Conservation (phyloP, 768 basidiomycete genomes). For the Myochromella boudieri region DNA sequence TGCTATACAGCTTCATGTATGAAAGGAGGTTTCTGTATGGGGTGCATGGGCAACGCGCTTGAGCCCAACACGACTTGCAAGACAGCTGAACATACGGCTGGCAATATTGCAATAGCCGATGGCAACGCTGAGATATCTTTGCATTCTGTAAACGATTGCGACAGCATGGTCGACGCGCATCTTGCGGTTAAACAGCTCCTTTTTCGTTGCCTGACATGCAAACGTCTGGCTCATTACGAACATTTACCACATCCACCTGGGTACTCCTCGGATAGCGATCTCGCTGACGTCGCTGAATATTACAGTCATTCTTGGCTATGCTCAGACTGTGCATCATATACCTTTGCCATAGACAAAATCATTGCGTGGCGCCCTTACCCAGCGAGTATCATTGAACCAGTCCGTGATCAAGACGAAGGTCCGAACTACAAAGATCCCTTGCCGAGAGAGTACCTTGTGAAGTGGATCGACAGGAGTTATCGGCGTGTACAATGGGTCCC, state of each 20-base stretch:
- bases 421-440: conserved; percentile 58
- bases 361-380: conserved; percentile 91
- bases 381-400: conserved; percentile 55
- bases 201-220: conserved; percentile 84
- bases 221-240: conserved; percentile 77
- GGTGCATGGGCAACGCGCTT: conserved; percentile 60
- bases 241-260: conserved; percentile 58
- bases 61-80: conserved; percentile 40
- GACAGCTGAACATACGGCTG: conserved; percentile 6
- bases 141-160: not conserved
- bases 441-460: conserved; percentile 92
- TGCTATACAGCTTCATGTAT: conserved; percentile 50
- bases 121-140: not conserved
- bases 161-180: not conserved
- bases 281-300: conserved; percentile 51
- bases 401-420: conserved; percentile 33
- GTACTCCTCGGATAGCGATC: conserved; percentile 28
- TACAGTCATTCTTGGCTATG: conserved; percentile 70
- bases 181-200: conserved; percentile 36
- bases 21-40: conserved; percentile 79
- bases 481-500: conserved; percentile 85
- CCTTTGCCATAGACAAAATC: conserved; percentile 75
- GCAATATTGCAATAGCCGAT: conserved; percentile 37
- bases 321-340: conserved; percentile 73
- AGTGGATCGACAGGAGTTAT: conserved; percentile 83